phyloP scores from a whole-genome alignment of 2,329 filamentous ascomycete species.

The Fusarium tricinctum region DNA sequence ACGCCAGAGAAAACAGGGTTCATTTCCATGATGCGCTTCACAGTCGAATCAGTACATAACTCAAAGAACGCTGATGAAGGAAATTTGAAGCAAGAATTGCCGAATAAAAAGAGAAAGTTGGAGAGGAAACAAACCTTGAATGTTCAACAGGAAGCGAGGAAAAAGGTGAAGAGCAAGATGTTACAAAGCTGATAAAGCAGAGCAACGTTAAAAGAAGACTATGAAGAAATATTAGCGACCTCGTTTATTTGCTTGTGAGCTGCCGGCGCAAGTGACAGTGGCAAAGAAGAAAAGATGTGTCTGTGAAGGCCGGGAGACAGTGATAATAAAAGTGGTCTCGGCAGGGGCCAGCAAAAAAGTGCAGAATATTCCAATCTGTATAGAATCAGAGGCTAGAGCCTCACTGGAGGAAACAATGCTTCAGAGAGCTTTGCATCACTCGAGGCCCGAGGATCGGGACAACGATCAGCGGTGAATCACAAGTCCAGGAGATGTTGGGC shows the following conservation, averaged over 20 bases:
- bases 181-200: conserved; percentile 43
- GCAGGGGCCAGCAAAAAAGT: not conserved
- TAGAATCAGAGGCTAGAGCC: conserved; percentile 7
- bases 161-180: conserved; percentile 36
- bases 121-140: conserved; percentile 20
- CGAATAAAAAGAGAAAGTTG: no score
- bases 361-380: conserved; percentile 2
- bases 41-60: conserved; percentile 18
- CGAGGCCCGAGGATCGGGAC: not conserved
- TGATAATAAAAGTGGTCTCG: not conserved
- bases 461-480: conserved; percentile 25
- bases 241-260: not conserved
- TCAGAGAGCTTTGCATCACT: not conserved
- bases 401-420: conserved; percentile 9
- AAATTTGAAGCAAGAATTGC: conserved; percentile 14
- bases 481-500: not conserved
- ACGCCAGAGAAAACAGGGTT: conserved; percentile 52
- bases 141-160: conserved; percentile 19
- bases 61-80: not conserved
- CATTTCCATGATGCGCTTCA: conserved; percentile 52
- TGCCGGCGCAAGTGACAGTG: not conserved
- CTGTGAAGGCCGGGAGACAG: conserved; percentile 1
- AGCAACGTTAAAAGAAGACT: conserved; percentile 40
- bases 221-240: conserved; percentile 25
- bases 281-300: conserved; percentile 1